phyloP scores from a whole-genome alignment of 768 basidiomycete species.

The Kwoniella europaea region DNA sequence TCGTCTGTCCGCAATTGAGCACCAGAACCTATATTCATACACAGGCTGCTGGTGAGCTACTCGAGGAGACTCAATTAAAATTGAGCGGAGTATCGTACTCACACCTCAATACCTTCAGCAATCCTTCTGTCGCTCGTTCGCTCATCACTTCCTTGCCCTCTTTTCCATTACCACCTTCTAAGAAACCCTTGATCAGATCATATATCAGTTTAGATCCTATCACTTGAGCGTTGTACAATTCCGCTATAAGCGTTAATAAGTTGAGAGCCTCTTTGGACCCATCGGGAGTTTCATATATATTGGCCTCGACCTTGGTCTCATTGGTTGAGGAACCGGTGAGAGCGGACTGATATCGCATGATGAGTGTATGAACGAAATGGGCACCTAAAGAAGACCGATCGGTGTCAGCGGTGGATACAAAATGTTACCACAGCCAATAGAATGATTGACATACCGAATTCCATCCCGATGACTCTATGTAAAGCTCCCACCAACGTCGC shows the following conservation, averaged over 20 bases:
- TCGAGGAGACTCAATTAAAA: neutral
- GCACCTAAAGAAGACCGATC: conserved; percentile 65
- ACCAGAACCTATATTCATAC: conserved; percentile 73
- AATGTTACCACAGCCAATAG: neutral
- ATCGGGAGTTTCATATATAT: conserved; percentile 52
- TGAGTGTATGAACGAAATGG: conserved; percentile 75
- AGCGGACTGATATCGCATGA: conserved; percentile 67
- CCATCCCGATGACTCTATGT: conserved; percentile 79
- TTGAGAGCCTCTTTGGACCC: conserved; percentile 88
- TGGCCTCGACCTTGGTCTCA: conserved; percentile 21
- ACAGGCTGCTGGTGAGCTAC: neutral
- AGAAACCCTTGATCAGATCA: conserved; percentile 79
- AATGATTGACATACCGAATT: conserved; percentile 71
- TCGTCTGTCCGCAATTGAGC: conserved; percentile 89
- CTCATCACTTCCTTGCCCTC: conserved; percentile 59
- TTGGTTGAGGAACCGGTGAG: conserved; percentile 15
- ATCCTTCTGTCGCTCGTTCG: conserved; percentile 82
- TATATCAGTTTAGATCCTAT: conserved; percentile 86
- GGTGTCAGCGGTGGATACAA: neutral
- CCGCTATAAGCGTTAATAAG: conserved; percentile 81
- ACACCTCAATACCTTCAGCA: conserved; percentile 76
- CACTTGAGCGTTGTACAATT: conserved; percentile 95
- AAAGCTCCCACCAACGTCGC: conserved; percentile 82
- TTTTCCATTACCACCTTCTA: conserved; percentile 61
- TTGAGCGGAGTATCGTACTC: conserved; percentile 10